Evolutionary conservation across 352 stramenopile genomes (phyloP).

Genomic region (Blastocystis sp.): DNA sequence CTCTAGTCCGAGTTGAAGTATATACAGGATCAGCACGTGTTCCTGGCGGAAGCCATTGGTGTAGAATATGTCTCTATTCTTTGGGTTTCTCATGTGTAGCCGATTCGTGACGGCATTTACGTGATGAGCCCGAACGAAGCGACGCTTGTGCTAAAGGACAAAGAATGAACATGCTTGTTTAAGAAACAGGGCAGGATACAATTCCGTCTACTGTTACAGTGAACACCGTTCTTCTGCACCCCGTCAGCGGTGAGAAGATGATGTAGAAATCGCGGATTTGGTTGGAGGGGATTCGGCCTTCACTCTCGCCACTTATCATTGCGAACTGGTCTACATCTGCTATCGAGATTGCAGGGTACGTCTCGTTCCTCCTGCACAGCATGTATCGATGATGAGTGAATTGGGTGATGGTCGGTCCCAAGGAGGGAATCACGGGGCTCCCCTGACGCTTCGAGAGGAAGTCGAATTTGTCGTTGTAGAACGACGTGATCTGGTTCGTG

Average conservation of each 20-base stretch:
- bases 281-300: background rate
- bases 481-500: slow-evolving; percentile 51
- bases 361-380: slow-evolving; percentile 40
- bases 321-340: slow-evolving; percentile 18
- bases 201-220: slow-evolving; percentile 54
- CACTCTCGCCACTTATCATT: background rate
- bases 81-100: slow-evolving; percentile 1
- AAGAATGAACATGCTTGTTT: background rate
- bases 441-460: slow-evolving; percentile 19
- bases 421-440: slow-evolving; percentile 12
- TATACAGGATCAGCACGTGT: slow-evolving; percentile 54
- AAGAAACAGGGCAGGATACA: slow-evolving; percentile 40
- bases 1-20: slow-evolving; percentile 56
- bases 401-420: slow-evolving; percentile 44
- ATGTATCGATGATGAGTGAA: slow-evolving; percentile 70
- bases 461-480: background rate
- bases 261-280: slow-evolving; percentile 61
- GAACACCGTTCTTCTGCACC: slow-evolving; percentile 39
- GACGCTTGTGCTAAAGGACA: slow-evolving; percentile 18
- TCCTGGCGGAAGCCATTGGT: slow-evolving; percentile 52
- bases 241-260: slow-evolving; percentile 28
- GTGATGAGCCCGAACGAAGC: slow-evolving; percentile 72
- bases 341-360: slow-evolving; percentile 33
- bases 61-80: slow-evolving; percentile 47
- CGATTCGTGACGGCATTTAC: slow-evolving; percentile 63